Percentiles rank a stretch among this genome's conserved stretches.
Evolutionary conservation across 73 alveolate species (phyloP).

Genomic region (Breviolum minutum): DNA sequence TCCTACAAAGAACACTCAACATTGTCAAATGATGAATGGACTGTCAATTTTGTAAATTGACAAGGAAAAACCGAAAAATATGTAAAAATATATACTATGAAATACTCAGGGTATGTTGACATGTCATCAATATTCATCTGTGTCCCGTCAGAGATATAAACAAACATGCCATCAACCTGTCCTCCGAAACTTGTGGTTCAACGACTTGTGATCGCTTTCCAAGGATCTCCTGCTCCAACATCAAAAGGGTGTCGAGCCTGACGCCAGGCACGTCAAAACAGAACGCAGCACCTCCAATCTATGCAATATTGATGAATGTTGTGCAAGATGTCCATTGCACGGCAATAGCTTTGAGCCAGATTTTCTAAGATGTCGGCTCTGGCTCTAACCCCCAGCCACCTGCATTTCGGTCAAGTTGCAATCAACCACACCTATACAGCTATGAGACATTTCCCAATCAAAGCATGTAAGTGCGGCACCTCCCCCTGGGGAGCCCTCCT

Average conservation of each 20-base stretch:
- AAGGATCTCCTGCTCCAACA: slow-evolving; percentile 34
- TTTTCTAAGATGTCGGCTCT: not conserved
- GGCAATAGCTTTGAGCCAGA: not conserved
- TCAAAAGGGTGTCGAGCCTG: slow-evolving; percentile 17
- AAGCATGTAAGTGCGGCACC: not conserved
- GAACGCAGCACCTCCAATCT: no score
- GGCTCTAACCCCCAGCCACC: slow-evolving; percentile 65
- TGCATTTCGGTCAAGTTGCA: not conserved
- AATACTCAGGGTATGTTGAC: no score
- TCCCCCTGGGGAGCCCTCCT: slow-evolving; percentile 64
- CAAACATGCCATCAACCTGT: not conserved
- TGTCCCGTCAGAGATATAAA: no score
- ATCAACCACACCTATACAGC: not conserved
- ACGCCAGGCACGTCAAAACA: no score
- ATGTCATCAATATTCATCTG: no score
- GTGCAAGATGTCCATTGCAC: not conserved
- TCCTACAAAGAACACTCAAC: no score
- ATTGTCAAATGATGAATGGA: no score
- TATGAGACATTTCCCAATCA: not conserved
- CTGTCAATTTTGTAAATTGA: no score
- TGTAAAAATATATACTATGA: no score
- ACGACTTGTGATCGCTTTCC: not conserved
- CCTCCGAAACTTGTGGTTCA: slow-evolving; percentile 14
- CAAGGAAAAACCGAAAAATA: no score
- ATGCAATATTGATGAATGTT: not conserved